phyloP scores from a whole-genome alignment of 1,139 yeast species.

The Zygosaccharomyces sapae region DNA sequence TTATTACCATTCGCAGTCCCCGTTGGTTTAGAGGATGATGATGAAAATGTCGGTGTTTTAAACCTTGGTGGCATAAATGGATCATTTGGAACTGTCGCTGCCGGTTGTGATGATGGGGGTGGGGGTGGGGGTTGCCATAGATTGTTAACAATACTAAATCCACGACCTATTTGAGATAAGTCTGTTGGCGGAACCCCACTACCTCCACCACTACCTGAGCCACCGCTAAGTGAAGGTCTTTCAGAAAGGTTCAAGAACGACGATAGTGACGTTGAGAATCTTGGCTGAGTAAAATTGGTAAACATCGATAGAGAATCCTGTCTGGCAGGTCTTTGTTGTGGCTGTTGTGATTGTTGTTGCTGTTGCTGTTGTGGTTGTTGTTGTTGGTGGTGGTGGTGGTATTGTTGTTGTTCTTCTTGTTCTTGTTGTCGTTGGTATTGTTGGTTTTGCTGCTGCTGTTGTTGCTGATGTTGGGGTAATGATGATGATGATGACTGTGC shows the following conservation, averaged over 20 bases:
- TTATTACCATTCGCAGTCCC: not conserved
- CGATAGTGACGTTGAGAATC: slow-evolving; percentile 26
- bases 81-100: slow-evolving; percentile 44
- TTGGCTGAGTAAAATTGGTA: slow-evolving; percentile 29
- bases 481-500: too few relatives aligned
- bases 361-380: slow-evolving; percentile 9
- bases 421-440: slow-evolving; percentile 3
- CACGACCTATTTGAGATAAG: slow-evolving; percentile 33
- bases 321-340: slow-evolving; percentile 12
- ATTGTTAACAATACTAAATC: slow-evolving; percentile 39
- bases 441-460: slow-evolving; percentile 12
- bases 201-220: slow-evolving; percentile 15
- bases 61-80: slow-evolving; percentile 40
- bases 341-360: slow-evolving; percentile 2
- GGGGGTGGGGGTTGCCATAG: slow-evolving; percentile 25
- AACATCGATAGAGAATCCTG: slow-evolving; percentile 31
- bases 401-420: slow-evolving; percentile 10
- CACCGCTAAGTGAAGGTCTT: slow-evolving; percentile 20
- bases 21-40: not conserved
- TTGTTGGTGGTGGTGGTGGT: not conserved
- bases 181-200: slow-evolving; percentile 16
- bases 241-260: slow-evolving; percentile 24
- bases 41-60: slow-evolving; percentile 34
- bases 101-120: slow-evolving; percentile 32
- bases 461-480: not conserved